phyloP scores from a whole-genome alignment of 176 grass and related monocot genomes.

The Oropetium thomaeum region DNA sequence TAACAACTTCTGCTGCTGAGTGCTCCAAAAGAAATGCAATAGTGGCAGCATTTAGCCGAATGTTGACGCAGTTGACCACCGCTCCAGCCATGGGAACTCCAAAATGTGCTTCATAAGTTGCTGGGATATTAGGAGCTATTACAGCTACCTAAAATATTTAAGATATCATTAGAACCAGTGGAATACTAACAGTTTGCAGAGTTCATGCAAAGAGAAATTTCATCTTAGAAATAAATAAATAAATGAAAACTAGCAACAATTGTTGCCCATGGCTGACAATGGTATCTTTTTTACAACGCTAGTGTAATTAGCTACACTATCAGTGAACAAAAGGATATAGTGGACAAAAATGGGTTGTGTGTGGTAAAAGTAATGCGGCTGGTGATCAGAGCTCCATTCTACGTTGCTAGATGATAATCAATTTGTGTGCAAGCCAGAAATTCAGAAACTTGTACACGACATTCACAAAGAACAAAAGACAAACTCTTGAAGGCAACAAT shows the following conservation, averaged over 20 bases:
- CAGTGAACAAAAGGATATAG: background rate
- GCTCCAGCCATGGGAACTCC: slow-evolving; percentile 94
- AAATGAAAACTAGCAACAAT: background rate
- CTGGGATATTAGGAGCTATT: slow-evolving; percentile 93
- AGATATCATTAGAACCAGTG: slow-evolving; percentile 22
- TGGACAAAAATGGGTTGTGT: background rate
- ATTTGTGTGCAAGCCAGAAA: background rate
- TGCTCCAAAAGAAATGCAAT: slow-evolving; percentile 78
- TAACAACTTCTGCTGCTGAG: slow-evolving; percentile 66
- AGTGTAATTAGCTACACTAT: background rate
- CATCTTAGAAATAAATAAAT: background rate
- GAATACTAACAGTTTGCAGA: background rate
- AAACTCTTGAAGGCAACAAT: background rate
- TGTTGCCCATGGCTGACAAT: background rate
- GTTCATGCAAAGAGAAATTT: background rate
- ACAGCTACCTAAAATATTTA: slow-evolving; percentile 62
- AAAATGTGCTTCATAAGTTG: slow-evolving; percentile 91
- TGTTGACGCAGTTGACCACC: slow-evolving; percentile 76
- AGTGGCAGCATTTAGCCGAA: slow-evolving; percentile 74
- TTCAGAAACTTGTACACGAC: background rate
- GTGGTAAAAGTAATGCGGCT: background rate
- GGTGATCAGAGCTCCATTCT: background rate
- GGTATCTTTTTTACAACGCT: background rate
- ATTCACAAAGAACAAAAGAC: background rate
- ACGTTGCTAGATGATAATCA: background rate